phyloP scores from a whole-genome alignment of 208 protist species.

The Leishmania turanica region DNA sequence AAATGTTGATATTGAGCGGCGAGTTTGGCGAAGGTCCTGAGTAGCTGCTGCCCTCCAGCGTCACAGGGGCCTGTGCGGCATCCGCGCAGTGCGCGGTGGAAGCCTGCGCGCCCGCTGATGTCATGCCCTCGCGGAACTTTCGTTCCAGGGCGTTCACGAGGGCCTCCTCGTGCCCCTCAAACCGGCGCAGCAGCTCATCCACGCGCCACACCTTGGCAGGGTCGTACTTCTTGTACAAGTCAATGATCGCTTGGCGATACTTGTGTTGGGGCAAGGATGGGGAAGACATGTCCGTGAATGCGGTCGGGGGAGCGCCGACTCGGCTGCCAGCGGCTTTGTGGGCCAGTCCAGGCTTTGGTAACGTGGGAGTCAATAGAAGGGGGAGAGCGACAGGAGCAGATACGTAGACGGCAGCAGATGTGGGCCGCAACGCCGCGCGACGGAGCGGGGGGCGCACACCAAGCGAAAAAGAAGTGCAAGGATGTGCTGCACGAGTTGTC shows the following conservation, averaged over 20 bases:
- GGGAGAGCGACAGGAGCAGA: background rate
- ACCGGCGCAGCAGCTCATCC: conserved; percentile 33
- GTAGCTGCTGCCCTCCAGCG: background rate
- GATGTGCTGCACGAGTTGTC: background rate
- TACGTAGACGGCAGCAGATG: background rate
- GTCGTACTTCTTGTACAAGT: conserved; percentile 31
- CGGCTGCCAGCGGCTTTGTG: background rate
- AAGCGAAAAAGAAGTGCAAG: background rate
- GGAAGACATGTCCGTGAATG: conserved; percentile 2
- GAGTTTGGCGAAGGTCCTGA: background rate
- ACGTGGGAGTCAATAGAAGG: background rate
- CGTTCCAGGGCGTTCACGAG: conserved; percentile 31
- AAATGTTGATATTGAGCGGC: background rate
- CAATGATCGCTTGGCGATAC: conserved; percentile 14
- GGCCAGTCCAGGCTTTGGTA: background rate
- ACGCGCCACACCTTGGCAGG: conserved; percentile 38
- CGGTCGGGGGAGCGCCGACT: background rate
- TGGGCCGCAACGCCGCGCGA: background rate
- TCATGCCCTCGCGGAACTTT: conserved; percentile 18
- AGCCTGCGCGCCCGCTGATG: too few relatives aligned
- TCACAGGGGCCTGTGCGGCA: background rate
- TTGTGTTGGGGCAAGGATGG: background rate
- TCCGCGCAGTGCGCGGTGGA: background rate
- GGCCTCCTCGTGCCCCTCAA: conserved; percentile 37
- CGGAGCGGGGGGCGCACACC: background rate